phyloP scores from a whole-genome alignment of 768 basidiomycete species.

The Lactarius deliciosus region DNA sequence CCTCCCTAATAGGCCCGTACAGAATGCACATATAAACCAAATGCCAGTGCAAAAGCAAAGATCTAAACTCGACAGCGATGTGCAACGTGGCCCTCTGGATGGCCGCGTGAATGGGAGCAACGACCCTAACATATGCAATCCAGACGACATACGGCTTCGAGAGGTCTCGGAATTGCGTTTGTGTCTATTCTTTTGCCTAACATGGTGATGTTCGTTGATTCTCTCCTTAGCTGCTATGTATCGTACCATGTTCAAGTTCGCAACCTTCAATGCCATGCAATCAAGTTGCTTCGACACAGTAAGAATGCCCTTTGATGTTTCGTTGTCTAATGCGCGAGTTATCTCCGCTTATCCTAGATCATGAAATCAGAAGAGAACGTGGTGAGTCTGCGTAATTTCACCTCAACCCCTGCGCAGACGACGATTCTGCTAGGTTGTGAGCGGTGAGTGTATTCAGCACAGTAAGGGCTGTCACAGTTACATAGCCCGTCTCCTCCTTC shows the following conservation, averaged over 20 bases:
- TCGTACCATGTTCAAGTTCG: conserved; percentile 81
- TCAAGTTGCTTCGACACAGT: conserved; percentile 79
- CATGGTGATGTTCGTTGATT: not conserved
- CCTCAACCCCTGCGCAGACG: not conserved
- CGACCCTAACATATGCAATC: conserved; percentile 24
- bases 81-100: not conserved
- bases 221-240: conserved; percentile 72
- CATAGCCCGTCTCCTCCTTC: not conserved
- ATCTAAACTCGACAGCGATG: not conserved
- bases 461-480: not conserved
- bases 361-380: conserved; percentile 60
- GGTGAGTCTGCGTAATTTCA: conserved; percentile 41
- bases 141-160: conserved; percentile 52
- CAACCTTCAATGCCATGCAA: conserved; percentile 90
- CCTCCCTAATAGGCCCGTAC: not conserved
- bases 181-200: conserved; percentile 43
- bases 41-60: not conserved
- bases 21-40: not conserved
- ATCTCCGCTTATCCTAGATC: conserved; percentile 43
- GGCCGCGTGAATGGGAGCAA: not conserved
- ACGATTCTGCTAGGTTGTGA: conserved; percentile 55
- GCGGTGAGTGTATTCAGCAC: conserved; percentile 46
- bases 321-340: not conserved
- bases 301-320: conserved; percentile 31
- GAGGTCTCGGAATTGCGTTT: conserved; percentile 65